Evolutionary conservation across 2,329 filamentous ascomycete genomes (phyloP), one percentile per base, ranked within the genome.

Genomic region (Fusarium sterilihyphosum): DNA sequence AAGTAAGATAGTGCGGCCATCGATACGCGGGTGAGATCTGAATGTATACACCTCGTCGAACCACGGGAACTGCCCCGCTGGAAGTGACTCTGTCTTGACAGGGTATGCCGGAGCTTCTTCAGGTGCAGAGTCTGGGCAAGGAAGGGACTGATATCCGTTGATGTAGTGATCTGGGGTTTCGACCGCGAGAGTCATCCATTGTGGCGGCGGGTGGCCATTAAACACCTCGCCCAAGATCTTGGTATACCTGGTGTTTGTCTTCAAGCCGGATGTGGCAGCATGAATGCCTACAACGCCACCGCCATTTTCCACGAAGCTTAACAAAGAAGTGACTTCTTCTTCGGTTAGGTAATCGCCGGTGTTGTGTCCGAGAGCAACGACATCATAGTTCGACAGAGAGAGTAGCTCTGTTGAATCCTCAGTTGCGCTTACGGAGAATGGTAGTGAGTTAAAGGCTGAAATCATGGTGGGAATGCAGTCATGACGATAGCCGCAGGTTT

Each of bases 281-380:
- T 75, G 73, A 12, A 75, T 40, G 20, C 73, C 73, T 13, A 75
- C 43, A 6, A 75, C 57, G 3, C 73, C 73, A 33, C 69, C 70
- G 1, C 73, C 73, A 33, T 38, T 40, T 1, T 61, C 37, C 3
- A 71, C 53, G 33, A 61, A 75, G 0, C 1, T 11, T 1, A 24
- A 31, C n/a, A 75, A 24, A 7, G 56, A 41, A 1, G n/a, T 8
- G 5, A 65, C 22, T n/a, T 75, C 69, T 0, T 33, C 20, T 11
- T 52, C 33, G 3, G 11, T 52, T 0, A 75, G 33, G 5, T 53
- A 75, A 3, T 62, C 44, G 1, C 65, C 73, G 1, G 72, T 70
- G 22, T 58, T 75, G 20, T 75, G 72, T 0, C 70, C 65, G 16
- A 75, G 60, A 8, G 49, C 26, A 24, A 75, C 49, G 13, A 67